Base-by-base conservation (phyloP, 495 filamentous ascomycete species). In the Hypoxylon fuscum region DNA sequence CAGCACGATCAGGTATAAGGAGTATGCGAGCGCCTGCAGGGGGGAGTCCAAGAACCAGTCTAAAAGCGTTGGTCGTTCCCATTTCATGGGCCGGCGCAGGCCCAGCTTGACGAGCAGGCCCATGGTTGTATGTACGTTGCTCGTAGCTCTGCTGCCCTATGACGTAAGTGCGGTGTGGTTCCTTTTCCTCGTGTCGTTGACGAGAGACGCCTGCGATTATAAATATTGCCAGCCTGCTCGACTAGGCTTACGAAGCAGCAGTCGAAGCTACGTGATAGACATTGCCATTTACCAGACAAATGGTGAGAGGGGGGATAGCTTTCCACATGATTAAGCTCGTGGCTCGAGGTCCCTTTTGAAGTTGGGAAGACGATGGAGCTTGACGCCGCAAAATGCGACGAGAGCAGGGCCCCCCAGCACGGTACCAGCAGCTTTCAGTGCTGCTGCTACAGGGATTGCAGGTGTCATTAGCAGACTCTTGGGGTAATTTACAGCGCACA, bases 1-100 rank as follows among this genome's bases (percentile, higher is more conserved):
- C 12, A 87, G 79, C 29, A 94, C 70, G 34, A 87, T 31, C 27
- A 78, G 78, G 75, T 93, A 89, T 10, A 90, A 50, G 10, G 81
- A 55, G 22, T 74, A 70, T 49, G 80, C 69, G 45, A 81, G 20
- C 43, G 71, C 78, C 54, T 80, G 78, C 4, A 84, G 62, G 4
- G 86, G 86, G 8, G 83, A 83, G 29, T 71, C 66, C 4, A 87
- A 72, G 46, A 86, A 34, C 45, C 71, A 67, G 65, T 83, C 79
- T 27, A 85, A 74, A 1, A 75, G 15, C 6, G 84, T 80, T 9
- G 81, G 80, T 8, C 77, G 79, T 22, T 84, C 82, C 77, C 80
- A 88, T 22, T 62, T 14, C 15, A 61, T 62, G 12, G 65, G 48
- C 23, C 77, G 75, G 38, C 73, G 75, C 31, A 80, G 74, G 68